Evolutionary conservation across 2,329 filamentous ascomycete genomes (phyloP), one percentile per base, ranked within the genome.

Genomic region (Monilinia aucupariae): DNA sequence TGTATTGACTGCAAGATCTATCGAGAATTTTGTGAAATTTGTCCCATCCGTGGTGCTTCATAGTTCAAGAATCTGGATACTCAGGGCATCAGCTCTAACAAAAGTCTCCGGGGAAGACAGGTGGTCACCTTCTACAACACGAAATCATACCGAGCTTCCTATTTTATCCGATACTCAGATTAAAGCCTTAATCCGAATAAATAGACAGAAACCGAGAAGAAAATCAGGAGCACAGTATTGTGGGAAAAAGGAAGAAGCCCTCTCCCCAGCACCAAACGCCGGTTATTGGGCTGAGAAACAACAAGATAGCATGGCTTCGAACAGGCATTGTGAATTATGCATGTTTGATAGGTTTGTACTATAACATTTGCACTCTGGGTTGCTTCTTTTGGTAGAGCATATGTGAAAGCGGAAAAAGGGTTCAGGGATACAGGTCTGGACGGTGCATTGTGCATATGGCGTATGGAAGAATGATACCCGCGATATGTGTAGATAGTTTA

Each of bases 151-250:
- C 7, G 39, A 48, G 3, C 43, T 49, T 5, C 30, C 34, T 17
- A 25, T 68, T 5, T 70, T 71, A 56, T 55, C 50, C 9, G 64
- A 69, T 25, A 49, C 64, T 3, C 64, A 67, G 32, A 47, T 12
- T n/a, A 52, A 59, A 37, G 64, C 67, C 6, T 71, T 69, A 67
- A 61, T 47, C 9, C 64, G 65, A 27, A 69, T 59, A 20, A 70
- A 67, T 63, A 66, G 67, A 43, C 56, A 60, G 13, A 59, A 61
- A 17, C 39, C 7, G 30, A 60, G 6, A 65, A 49, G 20, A 47
- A 51, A 12, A 64, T 71, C 37, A 62, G 66, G 52, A 68, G 65
- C 43, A 61, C 58, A 3, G 55, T 67, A 30, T 47, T 72, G 55
- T 73, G 71, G 70, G 51, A 39, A 13, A 60, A 62, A 12, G 60